Evolutionary conservation across 1,139 yeast genomes (phyloP).

Genomic region (Debaryomyces coudertii): DNA sequence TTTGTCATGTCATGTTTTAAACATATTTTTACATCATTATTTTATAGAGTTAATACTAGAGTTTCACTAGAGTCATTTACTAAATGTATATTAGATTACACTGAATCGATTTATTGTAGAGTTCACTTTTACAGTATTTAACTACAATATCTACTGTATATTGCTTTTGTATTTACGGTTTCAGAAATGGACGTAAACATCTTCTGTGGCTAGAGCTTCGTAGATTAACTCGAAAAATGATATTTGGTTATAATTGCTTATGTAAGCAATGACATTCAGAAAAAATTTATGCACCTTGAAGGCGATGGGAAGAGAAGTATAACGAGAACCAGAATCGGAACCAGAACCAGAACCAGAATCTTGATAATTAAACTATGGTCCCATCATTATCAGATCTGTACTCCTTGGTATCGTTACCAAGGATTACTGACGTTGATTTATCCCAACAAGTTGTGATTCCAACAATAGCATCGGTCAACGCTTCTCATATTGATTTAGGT

Average conservation of each 20-base stretch:
- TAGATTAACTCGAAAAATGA: not conserved
- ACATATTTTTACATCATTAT: constrained; percentile 3
- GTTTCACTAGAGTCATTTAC: constrained; percentile 3
- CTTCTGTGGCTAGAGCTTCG: not conserved
- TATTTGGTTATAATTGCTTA: constrained; percentile 1
- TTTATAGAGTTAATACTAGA: constrained; percentile 7
- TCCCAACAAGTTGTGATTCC: constrained; percentile 38
- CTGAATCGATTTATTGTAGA: not conserved
- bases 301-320: constrained; percentile 12
- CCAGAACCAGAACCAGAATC: not conserved
- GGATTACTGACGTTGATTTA: constrained; percentile 40
- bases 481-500: constrained; percentile 55
- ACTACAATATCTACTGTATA: too few species aligned
- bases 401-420: constrained; percentile 43
- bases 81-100: constrained; percentile 13
- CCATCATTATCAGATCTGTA: constrained; percentile 39
- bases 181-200: too few species aligned
- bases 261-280: constrained; percentile 8
- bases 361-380: constrained; percentile 1
- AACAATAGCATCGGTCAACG: constrained; percentile 25
- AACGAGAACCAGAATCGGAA: not conserved
- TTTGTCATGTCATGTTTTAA: constrained; percentile 1
- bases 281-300: constrained; percentile 10
- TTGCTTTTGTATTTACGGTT: too few species aligned
- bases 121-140: too few species aligned